phyloP scores from a whole-genome alignment of 2,329 filamentous ascomycete genomes.

The Trematosphaeria pertusa region DNA sequence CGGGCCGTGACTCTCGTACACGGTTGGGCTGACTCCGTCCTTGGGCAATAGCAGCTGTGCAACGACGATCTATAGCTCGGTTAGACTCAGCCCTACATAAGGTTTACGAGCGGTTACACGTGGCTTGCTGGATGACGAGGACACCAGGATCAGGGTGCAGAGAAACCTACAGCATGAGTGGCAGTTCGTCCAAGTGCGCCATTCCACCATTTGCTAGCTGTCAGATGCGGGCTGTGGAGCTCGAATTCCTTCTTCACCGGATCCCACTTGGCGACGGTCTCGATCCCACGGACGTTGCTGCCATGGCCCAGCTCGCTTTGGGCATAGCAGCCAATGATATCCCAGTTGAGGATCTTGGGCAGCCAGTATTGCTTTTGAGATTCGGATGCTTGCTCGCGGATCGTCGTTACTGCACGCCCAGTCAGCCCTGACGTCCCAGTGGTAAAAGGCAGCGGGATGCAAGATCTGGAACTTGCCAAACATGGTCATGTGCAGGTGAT shows the following conservation, averaged over 20 bases:
- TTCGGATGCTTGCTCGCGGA: constrained; percentile 58
- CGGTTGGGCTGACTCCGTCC: constrained; percentile 21
- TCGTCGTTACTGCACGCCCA: constrained; percentile 48
- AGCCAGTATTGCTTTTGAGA: constrained; percentile 58
- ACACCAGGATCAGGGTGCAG: not conserved
- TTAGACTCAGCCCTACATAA: constrained; percentile 13
- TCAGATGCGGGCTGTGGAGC: constrained; percentile 60
- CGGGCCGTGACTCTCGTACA: constrained; percentile 56
- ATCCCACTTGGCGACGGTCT: constrained; percentile 58
- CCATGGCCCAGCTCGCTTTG: constrained; percentile 62
- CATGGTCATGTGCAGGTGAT: constrained; percentile 60
- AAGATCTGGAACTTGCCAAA: constrained; percentile 50
- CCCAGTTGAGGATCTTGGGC: constrained; percentile 57
- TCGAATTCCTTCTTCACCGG: constrained; percentile 54
- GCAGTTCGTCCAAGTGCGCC: constrained; percentile 60
- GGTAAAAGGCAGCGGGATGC: constrained; percentile 18
- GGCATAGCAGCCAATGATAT: constrained; percentile 60
- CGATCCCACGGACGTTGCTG: constrained; percentile 60
- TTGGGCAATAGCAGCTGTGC: constrained; percentile 58
- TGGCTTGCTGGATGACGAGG: not conserved
- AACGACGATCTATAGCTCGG: constrained; percentile 53
- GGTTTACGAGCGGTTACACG: constrained; percentile 13
- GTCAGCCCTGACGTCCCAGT: constrained; percentile 26
- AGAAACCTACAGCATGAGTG: constrained; percentile 54
- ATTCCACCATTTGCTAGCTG: constrained; percentile 64